Conservation (phyloP, 2,329 filamentous ascomycete species). For the Ceratocystis eucalypticola region DNA sequence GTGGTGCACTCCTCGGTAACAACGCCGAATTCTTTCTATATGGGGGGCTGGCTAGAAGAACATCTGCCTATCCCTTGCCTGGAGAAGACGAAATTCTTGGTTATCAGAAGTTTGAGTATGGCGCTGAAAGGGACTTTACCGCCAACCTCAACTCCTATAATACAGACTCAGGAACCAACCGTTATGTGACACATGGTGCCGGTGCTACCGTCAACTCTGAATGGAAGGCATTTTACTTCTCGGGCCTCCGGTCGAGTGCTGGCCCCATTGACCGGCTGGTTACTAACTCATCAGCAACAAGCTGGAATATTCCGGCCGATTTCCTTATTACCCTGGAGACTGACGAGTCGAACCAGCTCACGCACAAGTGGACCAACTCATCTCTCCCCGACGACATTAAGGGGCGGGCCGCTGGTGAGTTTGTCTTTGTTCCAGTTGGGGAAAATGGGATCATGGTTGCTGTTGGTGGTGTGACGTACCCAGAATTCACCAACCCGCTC, state of each 20-base stretch:
- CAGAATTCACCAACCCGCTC: conserved; percentile 28
- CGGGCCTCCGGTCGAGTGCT: conserved; percentile 42
- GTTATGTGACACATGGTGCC: conserved; percentile 52
- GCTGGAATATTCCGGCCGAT: conserved; percentile 32
- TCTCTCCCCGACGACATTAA: conserved; percentile 37
- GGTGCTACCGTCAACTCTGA: conserved; percentile 53
- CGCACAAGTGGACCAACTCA: conserved; percentile 43
- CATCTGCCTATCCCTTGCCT: conserved; percentile 29
- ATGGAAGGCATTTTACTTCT: conserved; percentile 58
- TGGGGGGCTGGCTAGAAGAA: conserved; percentile 39
- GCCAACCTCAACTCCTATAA: conserved; percentile 24
- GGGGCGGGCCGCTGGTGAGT: conserved; percentile 48
- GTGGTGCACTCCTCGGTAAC: conserved; percentile 54
- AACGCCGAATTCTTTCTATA: conserved; percentile 50
- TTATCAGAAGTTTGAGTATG: conserved; percentile 43
- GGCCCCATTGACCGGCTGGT: conserved; percentile 33
- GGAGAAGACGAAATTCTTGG: conserved; percentile 32
- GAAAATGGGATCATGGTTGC: conserved; percentile 62
- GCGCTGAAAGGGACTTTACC: conserved; percentile 21
- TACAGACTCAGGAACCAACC: conserved; percentile 37
- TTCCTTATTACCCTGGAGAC: conserved; percentile 41
- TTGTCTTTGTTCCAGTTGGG: conserved; percentile 68
- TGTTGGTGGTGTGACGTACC: conserved; percentile 57
- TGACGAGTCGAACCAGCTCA: conserved; percentile 40
- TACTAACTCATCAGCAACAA: background rate